Evolutionary conservation across 2,329 filamentous ascomycete species (phyloP).

Genomic region (Sphaerostilbella broomeana): DNA sequence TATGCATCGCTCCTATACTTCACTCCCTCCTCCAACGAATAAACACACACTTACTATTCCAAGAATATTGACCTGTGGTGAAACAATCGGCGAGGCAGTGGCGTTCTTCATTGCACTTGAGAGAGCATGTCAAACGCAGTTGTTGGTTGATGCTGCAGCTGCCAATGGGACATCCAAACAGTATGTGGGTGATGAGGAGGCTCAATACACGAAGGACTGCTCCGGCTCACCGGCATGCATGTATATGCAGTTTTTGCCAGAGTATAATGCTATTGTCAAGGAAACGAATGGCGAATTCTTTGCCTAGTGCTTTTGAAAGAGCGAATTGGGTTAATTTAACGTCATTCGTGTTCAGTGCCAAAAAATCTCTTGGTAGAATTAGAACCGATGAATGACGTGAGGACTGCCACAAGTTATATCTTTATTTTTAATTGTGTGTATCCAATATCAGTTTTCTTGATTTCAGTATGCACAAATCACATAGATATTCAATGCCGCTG

Average conservation of each 20-base stretch:
- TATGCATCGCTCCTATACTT: no score
- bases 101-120: conserved; percentile 63
- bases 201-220: conserved; percentile 24
- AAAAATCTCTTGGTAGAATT: no score
- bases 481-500: no score
- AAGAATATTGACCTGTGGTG: conserved; percentile 56
- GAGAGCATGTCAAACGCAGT: conserved; percentile 59
- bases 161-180: conserved; percentile 26
- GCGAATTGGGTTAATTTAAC: no score
- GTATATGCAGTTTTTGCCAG: neutral
- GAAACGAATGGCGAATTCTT: neutral
- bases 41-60: no score
- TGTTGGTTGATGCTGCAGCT: conserved; percentile 57
- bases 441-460: no score
- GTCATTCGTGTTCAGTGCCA: no score
- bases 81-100: conserved; percentile 64
- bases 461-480: no score
- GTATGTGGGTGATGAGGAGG: conserved; percentile 36
- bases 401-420: no score
- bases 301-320: neutral
- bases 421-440: no score
- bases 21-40: no score
- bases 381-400: no score
- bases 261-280: neutral
- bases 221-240: neutral